These are phyloP conservation scores for Neospermospora avenae DNA, from an alignment of 2,329 filamentous ascomycete species.

Conservation along the genomic window DNA sequence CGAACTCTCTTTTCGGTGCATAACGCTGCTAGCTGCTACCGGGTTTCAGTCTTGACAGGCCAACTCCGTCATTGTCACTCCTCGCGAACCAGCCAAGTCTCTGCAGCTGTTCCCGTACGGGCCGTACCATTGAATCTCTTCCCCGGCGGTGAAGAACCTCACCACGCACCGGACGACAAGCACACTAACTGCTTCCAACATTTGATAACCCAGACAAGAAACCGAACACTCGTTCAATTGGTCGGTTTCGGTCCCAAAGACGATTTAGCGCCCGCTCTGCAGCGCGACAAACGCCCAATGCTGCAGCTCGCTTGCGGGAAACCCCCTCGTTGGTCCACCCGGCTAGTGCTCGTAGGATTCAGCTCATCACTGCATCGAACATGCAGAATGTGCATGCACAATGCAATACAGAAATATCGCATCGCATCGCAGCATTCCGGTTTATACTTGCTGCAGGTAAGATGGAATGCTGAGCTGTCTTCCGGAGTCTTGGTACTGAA, in stretches of 20 bases:
- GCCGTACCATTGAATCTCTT: not conserved
- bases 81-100: not conserved
- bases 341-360: not conserved
- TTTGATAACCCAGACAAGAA: not conserved
- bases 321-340: not conserved
- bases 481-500: not conserved
- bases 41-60: not conserved
- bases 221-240: not conserved
- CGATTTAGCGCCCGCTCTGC: conserved; percentile 4
- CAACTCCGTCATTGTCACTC: not conserved
- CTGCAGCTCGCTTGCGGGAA: conserved; percentile 4
- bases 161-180: not conserved
- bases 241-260: not conserved
- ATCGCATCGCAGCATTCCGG: not conserved
- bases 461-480: not conserved
- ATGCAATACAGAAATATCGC: not conserved
- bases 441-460: not conserved
- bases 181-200: not conserved
- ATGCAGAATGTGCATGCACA: not conserved
- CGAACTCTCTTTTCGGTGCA: not conserved
- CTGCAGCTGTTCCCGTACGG: not conserved
- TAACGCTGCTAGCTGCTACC: not conserved
- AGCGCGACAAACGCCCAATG: not conserved
- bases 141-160: not conserved
- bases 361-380: conserved; percentile 6